These are phyloP conservation scores for Cladosporium sphaerospermum DNA, from an alignment of 2,329 filamentous ascomycete genomes.

Conservation along the genomic window DNA sequence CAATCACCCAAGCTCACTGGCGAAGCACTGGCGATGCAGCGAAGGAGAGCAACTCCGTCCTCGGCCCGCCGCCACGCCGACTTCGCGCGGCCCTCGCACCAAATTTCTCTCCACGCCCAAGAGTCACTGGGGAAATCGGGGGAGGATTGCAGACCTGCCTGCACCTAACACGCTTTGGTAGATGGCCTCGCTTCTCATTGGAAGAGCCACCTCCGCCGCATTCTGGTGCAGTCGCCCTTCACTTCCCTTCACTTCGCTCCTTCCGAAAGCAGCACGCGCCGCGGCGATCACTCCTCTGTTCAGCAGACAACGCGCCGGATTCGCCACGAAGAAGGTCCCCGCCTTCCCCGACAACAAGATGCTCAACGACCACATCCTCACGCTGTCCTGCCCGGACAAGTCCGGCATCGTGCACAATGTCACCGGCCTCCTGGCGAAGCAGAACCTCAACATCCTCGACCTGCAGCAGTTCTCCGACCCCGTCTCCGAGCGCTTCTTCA, in stretches of 20 bases:
- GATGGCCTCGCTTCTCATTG: conserved; percentile 12
- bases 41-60: neutral
- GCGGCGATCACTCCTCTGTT: neutral
- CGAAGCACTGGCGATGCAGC: too few species aligned
- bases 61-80: neutral
- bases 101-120: neutral
- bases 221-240: conserved; percentile 7
- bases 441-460: conserved; percentile 75
- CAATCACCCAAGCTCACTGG: too few species aligned
- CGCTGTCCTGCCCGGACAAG: conserved; percentile 77
- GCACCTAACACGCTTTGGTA: neutral
- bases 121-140: neutral
- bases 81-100: neutral
- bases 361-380: conserved; percentile 61
- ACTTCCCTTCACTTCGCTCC: conserved; percentile 8
- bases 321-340: conserved; percentile 2
- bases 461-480: conserved; percentile 79
- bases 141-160: neutral
- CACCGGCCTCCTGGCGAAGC: conserved; percentile 66
- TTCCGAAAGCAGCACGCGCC: conserved; percentile 5
- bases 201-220: conserved; percentile 10
- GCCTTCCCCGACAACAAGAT: conserved; percentile 7
- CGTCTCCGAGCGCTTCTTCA: conserved; percentile 71
- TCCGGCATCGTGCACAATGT: conserved; percentile 80
- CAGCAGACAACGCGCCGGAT: conserved; percentile 8